Evolutionary conservation across 805 yeast species (phyloP), one percentile per base, ranked within the genome.

Genomic region (Candida broadrunensis): DNA sequence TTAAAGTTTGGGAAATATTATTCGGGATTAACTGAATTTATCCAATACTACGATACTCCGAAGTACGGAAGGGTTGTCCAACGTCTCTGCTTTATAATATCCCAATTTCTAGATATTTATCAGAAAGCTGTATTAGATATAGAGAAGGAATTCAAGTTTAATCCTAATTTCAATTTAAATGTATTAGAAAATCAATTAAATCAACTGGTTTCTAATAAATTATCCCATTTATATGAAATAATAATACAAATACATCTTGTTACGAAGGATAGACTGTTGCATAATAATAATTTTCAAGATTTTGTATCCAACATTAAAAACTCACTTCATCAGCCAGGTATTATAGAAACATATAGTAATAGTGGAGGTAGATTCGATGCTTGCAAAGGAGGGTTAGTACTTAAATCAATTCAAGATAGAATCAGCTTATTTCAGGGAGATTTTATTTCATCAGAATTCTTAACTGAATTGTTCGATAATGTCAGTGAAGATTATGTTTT

Each of bases 301-400:
- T 65, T 65, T 39, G 49, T 69, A 18, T 49, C 62, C 34, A 61
- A 70, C 12, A 60, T 76, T 20, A 64, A 66, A 36, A 61, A 66
- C 31, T 77, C 75, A 41, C 39, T 69, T 21, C 32, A 29, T 29
- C 62, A 69, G 31, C 65, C 72, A 0, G 81, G 79, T 0, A 54
- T 73, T 1, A 52, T 78, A 12, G 82, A 79, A 41, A 58, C 75
- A 3, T 33, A 20, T 19, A 33, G 18, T 8, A 33, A 20, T 33
- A 20, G 26, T 20, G 35, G 24, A 31, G 35, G 35, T 12, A 68
- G 67, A 30, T 75, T 80, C 39, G 68, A 73, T 30, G 64, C 70
- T 17, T 84, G 83, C 16, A 86, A 85, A 61, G 98, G 99, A 25
- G 96, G 97, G 0, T 58, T 83, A 11, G 75, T 86, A 0, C 60